Percentiles rank a stretch among this genome's conserved stretches.
Conservation (phyloP, 2,329 filamentous ascomycete species). For the Zymoseptoria pseudotritici region DNA sequence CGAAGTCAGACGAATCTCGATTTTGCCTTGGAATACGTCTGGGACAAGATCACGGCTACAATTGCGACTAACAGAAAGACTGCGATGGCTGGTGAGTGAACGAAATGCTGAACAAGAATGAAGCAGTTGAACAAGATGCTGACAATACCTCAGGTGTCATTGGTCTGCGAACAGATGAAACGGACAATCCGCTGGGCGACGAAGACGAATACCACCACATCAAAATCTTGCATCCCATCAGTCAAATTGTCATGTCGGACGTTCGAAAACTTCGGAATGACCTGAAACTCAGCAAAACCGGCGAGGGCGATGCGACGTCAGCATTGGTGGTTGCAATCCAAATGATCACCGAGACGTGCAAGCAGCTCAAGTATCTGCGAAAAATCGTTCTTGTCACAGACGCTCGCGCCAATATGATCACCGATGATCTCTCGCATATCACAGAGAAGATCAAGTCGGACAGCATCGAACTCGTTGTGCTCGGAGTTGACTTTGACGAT, state of each 20-base stretch:
- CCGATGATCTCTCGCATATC: constrained; percentile 63
- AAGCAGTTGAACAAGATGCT: not conserved
- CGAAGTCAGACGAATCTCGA: constrained; percentile 75
- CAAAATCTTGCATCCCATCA: constrained; percentile 56
- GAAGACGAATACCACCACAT: constrained; percentile 75
- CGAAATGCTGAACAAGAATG: not conserved
- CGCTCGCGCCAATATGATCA: constrained; percentile 64
- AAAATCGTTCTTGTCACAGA: constrained; percentile 82
- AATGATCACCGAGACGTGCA: constrained; percentile 75
- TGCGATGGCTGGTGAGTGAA: constrained; percentile 47
- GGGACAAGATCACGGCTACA: constrained; percentile 80
- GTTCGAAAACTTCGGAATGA: constrained; percentile 56
- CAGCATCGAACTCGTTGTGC: constrained; percentile 67
- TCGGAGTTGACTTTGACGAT: constrained; percentile 93
- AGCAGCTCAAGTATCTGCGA: constrained; percentile 65
- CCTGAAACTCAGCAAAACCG: constrained; percentile 61
- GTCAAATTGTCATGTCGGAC: constrained; percentile 62
- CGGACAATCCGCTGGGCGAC: constrained; percentile 58
- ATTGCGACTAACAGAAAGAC: constrained; percentile 67
- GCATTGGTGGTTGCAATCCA: constrained; percentile 78
- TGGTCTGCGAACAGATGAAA: constrained; percentile 71
- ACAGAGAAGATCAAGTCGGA: constrained; percentile 65
- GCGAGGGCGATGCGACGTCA: constrained; percentile 73
- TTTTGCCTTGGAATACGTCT: constrained; percentile 84
- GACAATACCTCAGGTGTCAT: constrained; percentile 50